Conservation (phyloP, 1,284 basidiomycete genomes). For the Pseudozyma flocculosa region DNA sequence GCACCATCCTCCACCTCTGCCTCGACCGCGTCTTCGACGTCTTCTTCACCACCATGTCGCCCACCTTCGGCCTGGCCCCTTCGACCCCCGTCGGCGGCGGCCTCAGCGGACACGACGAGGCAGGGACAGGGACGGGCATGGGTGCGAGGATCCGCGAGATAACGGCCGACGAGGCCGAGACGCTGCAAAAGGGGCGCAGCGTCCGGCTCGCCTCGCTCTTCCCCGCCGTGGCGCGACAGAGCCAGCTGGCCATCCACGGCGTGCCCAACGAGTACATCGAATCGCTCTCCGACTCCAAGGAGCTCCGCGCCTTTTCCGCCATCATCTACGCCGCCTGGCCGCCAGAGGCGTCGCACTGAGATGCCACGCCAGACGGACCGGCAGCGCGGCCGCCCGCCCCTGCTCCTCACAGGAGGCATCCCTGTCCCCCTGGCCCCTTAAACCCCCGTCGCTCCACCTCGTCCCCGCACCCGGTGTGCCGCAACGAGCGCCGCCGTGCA, state of each 20-base stretch:
- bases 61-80: constrained; percentile 51
- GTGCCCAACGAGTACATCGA: constrained; percentile 81
- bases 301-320: constrained; percentile 63
- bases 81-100: constrained; percentile 17
- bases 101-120: no score
- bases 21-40: constrained; percentile 69
- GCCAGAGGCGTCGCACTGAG: background rate
- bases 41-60: constrained; percentile 64
- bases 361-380: no score
- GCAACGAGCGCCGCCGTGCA: no score
- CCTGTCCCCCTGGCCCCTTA: no score
- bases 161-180: constrained; percentile 38
- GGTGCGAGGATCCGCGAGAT: constrained; percentile 27
- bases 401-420: no score
- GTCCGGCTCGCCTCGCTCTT: constrained; percentile 73
- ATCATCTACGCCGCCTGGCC: constrained; percentile 62
- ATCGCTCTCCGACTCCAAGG: constrained; percentile 56
- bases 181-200: constrained; percentile 61
- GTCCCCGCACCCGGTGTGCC: no score
- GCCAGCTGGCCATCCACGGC: constrained; percentile 69
- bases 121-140: no score
- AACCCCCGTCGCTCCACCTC: no score
- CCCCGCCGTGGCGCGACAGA: constrained; percentile 76
- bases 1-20: constrained; percentile 67
- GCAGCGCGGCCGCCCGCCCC: no score